Evolutionary conservation across 2,329 filamentous ascomycete species (phyloP).

Genomic region (Leptoxyphium fumago): DNA sequence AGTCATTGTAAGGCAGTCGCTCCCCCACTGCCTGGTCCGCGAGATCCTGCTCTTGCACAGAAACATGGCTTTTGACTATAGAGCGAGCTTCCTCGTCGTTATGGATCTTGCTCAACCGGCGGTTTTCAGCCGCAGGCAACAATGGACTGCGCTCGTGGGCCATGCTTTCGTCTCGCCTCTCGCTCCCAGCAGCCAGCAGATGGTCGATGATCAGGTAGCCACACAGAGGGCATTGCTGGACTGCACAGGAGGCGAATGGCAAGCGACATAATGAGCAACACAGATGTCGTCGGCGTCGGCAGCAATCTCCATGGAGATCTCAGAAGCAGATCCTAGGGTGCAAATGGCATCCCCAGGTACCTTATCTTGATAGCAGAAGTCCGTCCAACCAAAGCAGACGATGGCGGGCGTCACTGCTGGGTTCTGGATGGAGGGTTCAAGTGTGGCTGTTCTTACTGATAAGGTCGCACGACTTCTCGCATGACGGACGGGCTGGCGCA

Average conservation of each 20-base stretch:
- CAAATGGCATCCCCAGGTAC: background rate
- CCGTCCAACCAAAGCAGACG: background rate
- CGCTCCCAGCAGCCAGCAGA: background rate
- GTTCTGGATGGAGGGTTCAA: background rate
- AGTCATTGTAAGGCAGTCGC: conserved; percentile 44
- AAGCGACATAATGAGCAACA: background rate
- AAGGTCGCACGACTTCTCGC: background rate
- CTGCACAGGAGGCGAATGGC: background rate
- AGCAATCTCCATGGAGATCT: too few relatives aligned
- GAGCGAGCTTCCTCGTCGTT: conserved; percentile 29
- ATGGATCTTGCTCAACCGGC: conserved; percentile 8
- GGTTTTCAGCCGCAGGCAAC: conserved; percentile 14
- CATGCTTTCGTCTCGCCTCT: background rate
- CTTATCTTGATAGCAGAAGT: background rate
- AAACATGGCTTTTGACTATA: conserved; percentile 26
- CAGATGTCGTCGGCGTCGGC: too few relatives aligned
- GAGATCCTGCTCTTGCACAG: conserved; percentile 36
- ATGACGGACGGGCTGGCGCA: too few relatives aligned
- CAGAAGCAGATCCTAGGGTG: too few relatives aligned
- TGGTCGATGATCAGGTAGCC: background rate
- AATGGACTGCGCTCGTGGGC: conserved; percentile 21
- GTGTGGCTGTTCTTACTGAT: background rate
- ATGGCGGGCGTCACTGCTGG: background rate
- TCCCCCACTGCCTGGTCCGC: conserved; percentile 36
- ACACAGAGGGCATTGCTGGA: background rate